phyloP scores from a whole-genome alignment of 108 stramenopile species.

The Fragilariopsis cylindrus region DNA sequence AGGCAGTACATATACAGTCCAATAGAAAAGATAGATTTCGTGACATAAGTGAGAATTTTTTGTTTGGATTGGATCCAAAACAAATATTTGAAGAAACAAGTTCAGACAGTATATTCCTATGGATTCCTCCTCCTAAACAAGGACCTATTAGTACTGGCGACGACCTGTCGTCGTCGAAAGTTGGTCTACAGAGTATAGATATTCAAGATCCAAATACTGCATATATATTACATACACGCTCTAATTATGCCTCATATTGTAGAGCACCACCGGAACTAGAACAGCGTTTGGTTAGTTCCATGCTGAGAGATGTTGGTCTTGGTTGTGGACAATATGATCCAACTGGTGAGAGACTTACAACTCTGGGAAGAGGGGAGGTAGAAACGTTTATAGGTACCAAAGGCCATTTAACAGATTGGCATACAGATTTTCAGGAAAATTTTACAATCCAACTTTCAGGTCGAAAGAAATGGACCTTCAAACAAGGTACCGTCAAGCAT shows the following conservation, averaged over 20 bases:
- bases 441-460: slow-evolving; percentile 91
- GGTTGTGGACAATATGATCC: slow-evolving; percentile 83
- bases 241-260: slow-evolving; percentile 83
- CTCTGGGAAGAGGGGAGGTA: slow-evolving; percentile 85
- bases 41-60: slow-evolving; percentile 37
- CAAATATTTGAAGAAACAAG: slow-evolving; percentile 65
- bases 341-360: slow-evolving; percentile 39
- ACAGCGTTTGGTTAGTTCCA: slow-evolving; percentile 56
- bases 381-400: slow-evolving; percentile 77
- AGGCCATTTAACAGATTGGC: slow-evolving; percentile 76
- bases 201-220: slow-evolving; percentile 73
- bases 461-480: slow-evolving; percentile 79
- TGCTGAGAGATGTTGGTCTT: slow-evolving; percentile 64
- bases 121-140: slow-evolving; percentile 34
- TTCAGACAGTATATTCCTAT: slow-evolving; percentile 68
- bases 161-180: slow-evolving; percentile 2
- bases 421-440: slow-evolving; percentile 95
- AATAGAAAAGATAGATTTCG: slow-evolving; percentile 27
- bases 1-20: slow-evolving; percentile 45
- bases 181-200: slow-evolving; percentile 67
- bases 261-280: slow-evolving; percentile 87
- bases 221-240: slow-evolving; percentile 56
- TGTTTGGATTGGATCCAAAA: slow-evolving; percentile 55
- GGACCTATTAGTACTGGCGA: background rate
- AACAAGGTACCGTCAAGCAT: slow-evolving; percentile 62